A percentile compares a stretch with the other conserved stretches of the same genome.
Evolutionary conservation across 768 basidiomycete species (phyloP).

Genomic region (Termitomyces sp.): DNA sequence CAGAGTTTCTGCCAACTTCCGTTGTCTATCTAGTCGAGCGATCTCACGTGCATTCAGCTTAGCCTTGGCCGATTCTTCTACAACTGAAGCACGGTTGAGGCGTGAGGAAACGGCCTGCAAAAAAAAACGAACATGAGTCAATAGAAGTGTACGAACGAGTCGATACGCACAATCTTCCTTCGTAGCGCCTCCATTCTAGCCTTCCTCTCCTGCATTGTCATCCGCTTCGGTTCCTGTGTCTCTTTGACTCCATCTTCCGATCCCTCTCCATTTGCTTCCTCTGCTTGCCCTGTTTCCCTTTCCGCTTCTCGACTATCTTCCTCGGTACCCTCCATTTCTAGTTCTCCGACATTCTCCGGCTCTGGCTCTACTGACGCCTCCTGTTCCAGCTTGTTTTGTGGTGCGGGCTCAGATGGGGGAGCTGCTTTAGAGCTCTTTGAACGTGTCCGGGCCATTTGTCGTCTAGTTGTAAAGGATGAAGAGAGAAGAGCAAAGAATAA

Average conservation of each 20-base stretch:
- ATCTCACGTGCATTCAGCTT: slow-evolving; percentile 76
- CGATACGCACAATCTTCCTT: slow-evolving; percentile 67
- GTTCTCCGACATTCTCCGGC: background rate
- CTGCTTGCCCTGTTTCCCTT: slow-evolving; percentile 23
- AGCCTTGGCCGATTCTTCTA: slow-evolving; percentile 77
- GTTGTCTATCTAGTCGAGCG: slow-evolving; percentile 82
- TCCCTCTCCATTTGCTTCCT: slow-evolving; percentile 8
- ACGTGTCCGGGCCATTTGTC: background rate
- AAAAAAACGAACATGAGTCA: slow-evolving; percentile 1
- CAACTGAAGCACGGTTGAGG: slow-evolving; percentile 80
- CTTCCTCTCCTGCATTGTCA: slow-evolving; percentile 68
- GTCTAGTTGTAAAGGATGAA: no score
- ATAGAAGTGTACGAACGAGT: background rate
- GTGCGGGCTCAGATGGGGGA: background rate
- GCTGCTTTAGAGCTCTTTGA: background rate
- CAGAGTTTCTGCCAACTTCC: slow-evolving; percentile 83
- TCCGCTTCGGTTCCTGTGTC: slow-evolving; percentile 16
- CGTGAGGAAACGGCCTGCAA: slow-evolving; percentile 67
- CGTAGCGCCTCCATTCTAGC: slow-evolving; percentile 73
- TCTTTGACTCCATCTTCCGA: slow-evolving; percentile 15
- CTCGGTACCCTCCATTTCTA: background rate
- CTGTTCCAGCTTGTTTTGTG: background rate
- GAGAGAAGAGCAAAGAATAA: no score
- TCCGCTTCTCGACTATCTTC: background rate
- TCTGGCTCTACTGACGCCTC: background rate